A percentile compares a stretch with the other conserved stretches of the same genome.
These are phyloP conservation scores for Plasmodium vivax DNA, from an alignment of 169 alveolate species.

Conservation along the genomic window DNA sequence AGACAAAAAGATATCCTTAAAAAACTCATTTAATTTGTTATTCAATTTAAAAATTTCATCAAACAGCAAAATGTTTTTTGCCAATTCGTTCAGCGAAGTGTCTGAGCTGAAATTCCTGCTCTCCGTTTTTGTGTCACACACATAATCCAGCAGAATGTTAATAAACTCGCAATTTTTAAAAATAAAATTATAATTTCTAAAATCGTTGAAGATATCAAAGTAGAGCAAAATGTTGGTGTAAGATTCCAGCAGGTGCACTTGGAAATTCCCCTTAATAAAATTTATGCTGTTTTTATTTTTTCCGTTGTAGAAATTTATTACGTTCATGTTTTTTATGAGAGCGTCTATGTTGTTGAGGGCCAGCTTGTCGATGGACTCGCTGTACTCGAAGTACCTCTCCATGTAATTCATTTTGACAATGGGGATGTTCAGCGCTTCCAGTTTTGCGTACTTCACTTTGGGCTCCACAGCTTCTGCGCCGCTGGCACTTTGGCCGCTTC, in stretches of 20 bases:
- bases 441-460: neutral
- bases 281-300: constrained; percentile 25
- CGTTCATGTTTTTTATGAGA: constrained; percentile 42
- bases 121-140: constrained; percentile 14
- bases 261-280: constrained; percentile 53
- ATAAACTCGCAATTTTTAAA: constrained; percentile 65
- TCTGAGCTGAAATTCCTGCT: constrained; percentile 4
- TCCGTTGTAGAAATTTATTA: constrained; percentile 45
- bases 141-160: constrained; percentile 18
- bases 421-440: constrained; percentile 20
- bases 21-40: constrained; percentile 42
- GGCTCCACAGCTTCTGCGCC: neutral
- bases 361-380: constrained; percentile 30
- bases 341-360: constrained; percentile 35
- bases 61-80: constrained; percentile 40
- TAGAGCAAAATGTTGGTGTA: constrained; percentile 45
- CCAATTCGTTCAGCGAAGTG: constrained; percentile 27
- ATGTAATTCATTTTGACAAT: constrained; percentile 49
- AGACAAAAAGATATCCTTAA: constrained; percentile 26
- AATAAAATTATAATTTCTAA: constrained; percentile 56
- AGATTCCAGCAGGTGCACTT: constrained; percentile 55
- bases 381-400: constrained; percentile 32
- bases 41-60: constrained; percentile 37
- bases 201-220: constrained; percentile 58
- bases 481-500: too few species aligned